Base-by-base conservation (phyloP, 1,284 basidiomycete species). In the Leccinum fuscescens region DNA sequence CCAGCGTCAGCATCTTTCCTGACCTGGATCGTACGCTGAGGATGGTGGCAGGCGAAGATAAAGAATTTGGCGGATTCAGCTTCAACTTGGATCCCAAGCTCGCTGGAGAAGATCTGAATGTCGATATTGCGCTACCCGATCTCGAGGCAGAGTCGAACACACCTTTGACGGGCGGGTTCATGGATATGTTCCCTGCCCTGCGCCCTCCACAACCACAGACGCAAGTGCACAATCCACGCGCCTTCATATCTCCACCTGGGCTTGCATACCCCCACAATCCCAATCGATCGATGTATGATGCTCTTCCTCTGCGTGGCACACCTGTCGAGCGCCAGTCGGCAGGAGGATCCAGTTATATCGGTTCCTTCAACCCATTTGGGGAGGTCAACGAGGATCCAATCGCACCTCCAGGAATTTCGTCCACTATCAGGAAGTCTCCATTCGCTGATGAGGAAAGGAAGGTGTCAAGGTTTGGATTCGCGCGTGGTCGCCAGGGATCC, bases 401-500 rank as follows among this genome's bases (percentile, higher is more conserved):
- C n/a, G 57, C 64, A 9, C 39, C 58, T 20, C 68, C 61, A 57
- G 62, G 67, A 57, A 44, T 57, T 53, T 55, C 58, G 39, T 68
- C 72, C 17, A 60, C 55, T 55, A 64, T 67, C 15, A 61, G 70
- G 58, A 66, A 69, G 27, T 68, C 74, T 15, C 69, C 72, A 20
- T 77, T 73, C 42, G 74, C 77, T 3, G 65, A 83, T 12, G 89
- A 90, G 55, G 89, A 91, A 58, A 79, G 90, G 59, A 89, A 88
- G 65, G 82, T 92, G 42, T 93, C 92, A 6, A 82, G 92, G 20
- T 94, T 94, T 74, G 89, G 87, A 17, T 94, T 94, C 72, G 92
- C 92, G 9, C 84, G 90, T 22, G 87, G 86, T 15, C 81, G 84
- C 50, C 88, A 86, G 63, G 80, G 81, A 1, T 84, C 87, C 8